Conservation (phyloP, 2,329 filamentous ascomycete species). For the Zasmidium cellare region DNA sequence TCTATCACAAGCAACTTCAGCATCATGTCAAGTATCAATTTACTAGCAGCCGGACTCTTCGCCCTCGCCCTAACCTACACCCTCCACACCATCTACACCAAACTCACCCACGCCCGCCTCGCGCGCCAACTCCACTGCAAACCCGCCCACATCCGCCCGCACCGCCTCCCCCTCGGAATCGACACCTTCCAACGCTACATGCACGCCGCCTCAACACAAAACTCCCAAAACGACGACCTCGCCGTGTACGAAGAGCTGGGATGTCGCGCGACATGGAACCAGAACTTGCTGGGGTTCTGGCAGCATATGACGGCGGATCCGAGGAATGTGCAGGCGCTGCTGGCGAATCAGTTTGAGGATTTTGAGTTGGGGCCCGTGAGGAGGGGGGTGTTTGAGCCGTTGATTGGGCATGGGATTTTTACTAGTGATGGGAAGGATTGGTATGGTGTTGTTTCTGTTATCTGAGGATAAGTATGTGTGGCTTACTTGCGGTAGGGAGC, state of each 20-base stretch:
- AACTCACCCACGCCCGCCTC: neutral
- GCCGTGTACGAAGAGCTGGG: neutral
- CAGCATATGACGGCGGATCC: constrained; percentile 19
- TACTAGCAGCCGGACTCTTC: neutral
- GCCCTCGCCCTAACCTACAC: neutral
- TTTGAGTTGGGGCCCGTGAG: constrained; percentile 26
- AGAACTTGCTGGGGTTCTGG: neutral
- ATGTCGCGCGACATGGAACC: neutral
- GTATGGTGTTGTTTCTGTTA: constrained; percentile 10
- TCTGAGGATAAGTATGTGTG: no score
- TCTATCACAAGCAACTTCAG: no score
- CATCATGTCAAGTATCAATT: neutral
- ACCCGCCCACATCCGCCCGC: neutral
- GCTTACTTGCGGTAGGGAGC: no score
- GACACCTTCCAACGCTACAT: neutral
- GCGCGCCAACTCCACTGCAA: neutral
- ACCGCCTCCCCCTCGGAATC: neutral
- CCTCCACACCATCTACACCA: neutral
- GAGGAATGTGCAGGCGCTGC: constrained; percentile 34
- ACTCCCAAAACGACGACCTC: neutral
- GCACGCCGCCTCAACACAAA: neutral
- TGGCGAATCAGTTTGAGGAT: constrained; percentile 30
- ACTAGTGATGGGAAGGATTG: constrained; percentile 45
- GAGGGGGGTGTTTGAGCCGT: constrained; percentile 33
- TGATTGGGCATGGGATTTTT: constrained; percentile 47